Base-by-base conservation (phyloP, 148 eudicot species). In the Chenopodium quinoa region DNA sequence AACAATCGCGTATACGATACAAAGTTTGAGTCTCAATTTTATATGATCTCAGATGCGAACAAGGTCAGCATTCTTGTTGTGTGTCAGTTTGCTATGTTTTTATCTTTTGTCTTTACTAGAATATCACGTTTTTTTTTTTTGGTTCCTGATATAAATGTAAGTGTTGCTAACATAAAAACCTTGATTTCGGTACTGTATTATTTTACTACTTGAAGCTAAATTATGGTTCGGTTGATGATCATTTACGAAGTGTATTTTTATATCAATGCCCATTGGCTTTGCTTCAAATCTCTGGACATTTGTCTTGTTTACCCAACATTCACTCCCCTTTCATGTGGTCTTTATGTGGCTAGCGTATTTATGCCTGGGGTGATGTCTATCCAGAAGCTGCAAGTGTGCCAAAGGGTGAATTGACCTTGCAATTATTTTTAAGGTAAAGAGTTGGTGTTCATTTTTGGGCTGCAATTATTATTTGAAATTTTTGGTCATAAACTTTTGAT, bases 1-100 rank as follows among this genome's bases (percentile, higher is more conserved):
- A 97, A 97, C 87, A 90, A 92, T 86, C 97, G 99, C 11, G 88
- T 94, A 72, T 97, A 97, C 79, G 99, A 97, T 76, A 97, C 91
- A 79, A 92, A 92, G 58, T 97, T 97, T 80, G 99, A 97, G 90
- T 97, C 99, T 70, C 99, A 97, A 76, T 97, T 97, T 82, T 94
- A 94, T 82, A 94, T 92, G 97, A 97, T 97, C 81, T 91, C 92
- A 70, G 99, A 97, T 90, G 82, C 92, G 44, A 97, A 97, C 90
- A 97, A 92, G 98, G 99, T 97, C 82, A 71, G 83, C 8, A 73
- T 48, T 80, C 34, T 52, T 48, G 72, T 25, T 81, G 40, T 71
- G 17, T 75, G 17, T 23, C 37, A 46, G 27, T 19, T 56, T 75
- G 16, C 17, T 23, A 32, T 66, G 47, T 7, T 56, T 40, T 40